Evolutionary conservation across 371 early-diverging fungal genomes (phyloP), one percentile per base, ranked within the genome.

Genomic region (Mortierella sp.): DNA sequence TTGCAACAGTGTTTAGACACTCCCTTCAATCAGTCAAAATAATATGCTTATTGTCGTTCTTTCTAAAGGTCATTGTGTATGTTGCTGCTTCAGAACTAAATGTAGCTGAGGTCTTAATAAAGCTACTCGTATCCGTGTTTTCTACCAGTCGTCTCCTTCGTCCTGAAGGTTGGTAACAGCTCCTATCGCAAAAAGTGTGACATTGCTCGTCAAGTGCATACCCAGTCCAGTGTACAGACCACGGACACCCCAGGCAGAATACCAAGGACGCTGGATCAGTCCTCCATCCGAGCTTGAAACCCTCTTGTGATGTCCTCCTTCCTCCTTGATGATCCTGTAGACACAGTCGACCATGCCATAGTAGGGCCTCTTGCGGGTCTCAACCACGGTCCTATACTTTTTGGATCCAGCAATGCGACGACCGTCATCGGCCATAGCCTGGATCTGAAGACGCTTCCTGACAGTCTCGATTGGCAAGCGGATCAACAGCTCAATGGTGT

Each of bases 381-480:
- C 92, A 8, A 99, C 98, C 26, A 93, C 89, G 1, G 96, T 92
- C 34, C 93, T 91, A 79, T 95, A 96, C 42, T 88, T 85, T 73
- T 92, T 94, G 26, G 84, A 24, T 11, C 50, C n/a, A 50, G 57
- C 26, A 45, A 60, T 14, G 24, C 24, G 90, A 16, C 34, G 70
- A 70, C 42, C 63, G 63, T 55, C n/a, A 96, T 89, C 89, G 50
- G 88, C 86, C 72, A 91, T 88, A 44, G 90, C 87, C 84, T 98
- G 98, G 50, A 94, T 93, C 72, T 96, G 95, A 75, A 99, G 88
- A 31, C 99, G 91, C 63, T 95, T 92, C 24, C 97, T 91, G 58
- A 97, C 92, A 8, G 98, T 98, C 75, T 98, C 97, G 24, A 99
- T 83, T 2, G 99, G 99, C 72, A 98, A 77, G 58, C 94, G 92